A percentile compares a stretch with the other conserved stretches of the same genome.
Evolutionary conservation across 106 monocot species (phyloP).

Genomic region (Acorus gramineus): DNA sequence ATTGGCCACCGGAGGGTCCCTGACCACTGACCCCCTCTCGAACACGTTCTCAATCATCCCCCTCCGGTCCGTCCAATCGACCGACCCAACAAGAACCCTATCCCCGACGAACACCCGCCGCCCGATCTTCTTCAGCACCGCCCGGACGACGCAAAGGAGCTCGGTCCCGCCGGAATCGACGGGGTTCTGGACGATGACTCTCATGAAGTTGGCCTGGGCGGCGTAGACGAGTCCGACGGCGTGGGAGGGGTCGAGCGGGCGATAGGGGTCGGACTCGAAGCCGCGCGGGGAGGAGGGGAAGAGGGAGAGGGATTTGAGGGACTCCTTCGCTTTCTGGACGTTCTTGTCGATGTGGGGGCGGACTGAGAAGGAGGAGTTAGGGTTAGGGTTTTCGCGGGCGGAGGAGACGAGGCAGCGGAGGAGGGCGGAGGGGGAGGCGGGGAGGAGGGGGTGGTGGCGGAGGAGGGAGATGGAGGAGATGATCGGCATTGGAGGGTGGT

Average conservation of each 20-base stretch:
- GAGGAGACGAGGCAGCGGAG: conserved; percentile 9
- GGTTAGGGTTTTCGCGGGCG: neutral
- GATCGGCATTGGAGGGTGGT: too few relatives aligned
- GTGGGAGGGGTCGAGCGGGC: conserved; percentile 57
- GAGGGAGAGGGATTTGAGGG: conserved; percentile 9
- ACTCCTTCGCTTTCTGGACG: conserved; percentile 36
- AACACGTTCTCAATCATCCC: conserved; percentile 90
- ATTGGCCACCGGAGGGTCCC: conserved; percentile 81
- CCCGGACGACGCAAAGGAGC: conserved; percentile 78
- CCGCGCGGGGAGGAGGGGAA: conserved; percentile 3
- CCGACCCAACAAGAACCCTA: conserved; percentile 59
- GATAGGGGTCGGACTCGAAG: neutral
- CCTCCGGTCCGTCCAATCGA: conserved; percentile 73
- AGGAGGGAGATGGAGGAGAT: conserved; percentile 1
- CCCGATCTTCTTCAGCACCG: conserved; percentile 83
- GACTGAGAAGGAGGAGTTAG: neutral
- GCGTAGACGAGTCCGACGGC: conserved; percentile 84
- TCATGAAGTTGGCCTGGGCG: conserved; percentile 94
- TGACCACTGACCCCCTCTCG: conserved; percentile 46
- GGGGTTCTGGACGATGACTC: conserved; percentile 45
- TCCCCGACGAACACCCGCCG: conserved; percentile 84
- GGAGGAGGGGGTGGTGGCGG: neutral
- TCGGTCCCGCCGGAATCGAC: conserved; percentile 28
- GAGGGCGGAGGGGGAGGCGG: neutral
- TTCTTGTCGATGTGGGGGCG: conserved; percentile 32